These are phyloP conservation scores for Cutaneotrichosporon arboriforme DNA, from an alignment of 1,284 basidiomycete genomes.

Conservation along the genomic window DNA sequence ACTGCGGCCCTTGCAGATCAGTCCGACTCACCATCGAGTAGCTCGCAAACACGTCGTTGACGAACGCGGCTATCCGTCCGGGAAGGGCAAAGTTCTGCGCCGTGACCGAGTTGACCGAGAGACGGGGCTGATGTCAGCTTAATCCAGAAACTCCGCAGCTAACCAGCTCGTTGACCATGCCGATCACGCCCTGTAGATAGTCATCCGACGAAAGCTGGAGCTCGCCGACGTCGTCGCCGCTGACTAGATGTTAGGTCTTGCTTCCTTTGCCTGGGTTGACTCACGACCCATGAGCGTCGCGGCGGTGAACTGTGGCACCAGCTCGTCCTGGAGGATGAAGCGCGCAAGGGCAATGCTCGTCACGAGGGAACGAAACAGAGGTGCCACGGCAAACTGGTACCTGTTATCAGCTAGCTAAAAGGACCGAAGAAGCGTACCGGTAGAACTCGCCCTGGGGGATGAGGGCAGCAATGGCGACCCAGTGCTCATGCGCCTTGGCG, in stretches of 20 bases:
- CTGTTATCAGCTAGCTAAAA: conserved; percentile 17
- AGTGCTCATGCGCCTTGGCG: conserved; percentile 25
- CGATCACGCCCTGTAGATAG: conserved; percentile 49
- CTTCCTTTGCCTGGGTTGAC: conserved; percentile 9
- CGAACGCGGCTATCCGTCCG: conserved; percentile 46
- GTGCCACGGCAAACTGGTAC: conserved; percentile 40
- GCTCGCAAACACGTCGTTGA: conserved; percentile 48
- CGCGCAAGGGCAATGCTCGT: conserved; percentile 39
- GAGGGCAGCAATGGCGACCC: conserved; percentile 34
- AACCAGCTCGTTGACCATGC: conserved; percentile 48
- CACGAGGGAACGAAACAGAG: conserved; percentile 37
- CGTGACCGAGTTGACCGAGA: conserved; percentile 48
- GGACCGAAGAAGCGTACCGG: conserved; percentile 33
- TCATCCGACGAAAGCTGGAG: conserved; percentile 46
- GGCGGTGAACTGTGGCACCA: conserved; percentile 38
- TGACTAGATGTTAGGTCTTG: conserved; percentile 20
- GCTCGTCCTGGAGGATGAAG: conserved; percentile 44
- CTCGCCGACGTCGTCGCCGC: conserved; percentile 33
- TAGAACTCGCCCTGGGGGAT: conserved; percentile 47
- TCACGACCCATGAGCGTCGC: conserved; percentile 42
- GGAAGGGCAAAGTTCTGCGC: conserved; percentile 46
- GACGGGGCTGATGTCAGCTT: conserved; percentile 36
- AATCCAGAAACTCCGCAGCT: conserved; percentile 3
- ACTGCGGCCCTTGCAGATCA: not conserved
- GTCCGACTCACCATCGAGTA: conserved; percentile 43